A percentile compares a stretch with the other conserved stretches of the same genome.
These are phyloP conservation scores for Erodium texanum DNA, from an alignment of 441 rosid species.

Conservation along the genomic window DNA sequence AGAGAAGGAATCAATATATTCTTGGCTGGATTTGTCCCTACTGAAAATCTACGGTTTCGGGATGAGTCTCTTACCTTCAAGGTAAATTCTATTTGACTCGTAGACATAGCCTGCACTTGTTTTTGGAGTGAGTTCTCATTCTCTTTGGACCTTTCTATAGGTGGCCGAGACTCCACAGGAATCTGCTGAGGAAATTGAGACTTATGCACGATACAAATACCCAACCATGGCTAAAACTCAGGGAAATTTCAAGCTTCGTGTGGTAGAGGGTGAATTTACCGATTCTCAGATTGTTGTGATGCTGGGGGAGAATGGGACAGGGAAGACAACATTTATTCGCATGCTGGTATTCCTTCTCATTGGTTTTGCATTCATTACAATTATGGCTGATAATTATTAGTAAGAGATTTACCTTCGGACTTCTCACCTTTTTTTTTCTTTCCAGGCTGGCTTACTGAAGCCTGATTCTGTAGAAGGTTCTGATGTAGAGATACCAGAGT, in stretches of 20 bases:
- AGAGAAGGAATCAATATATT: slow-evolving; percentile 95
- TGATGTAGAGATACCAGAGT: slow-evolving; percentile 85
- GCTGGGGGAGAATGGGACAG: slow-evolving; percentile 98
- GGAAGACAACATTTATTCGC: slow-evolving; percentile 90
- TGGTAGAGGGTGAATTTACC: slow-evolving; percentile 90
- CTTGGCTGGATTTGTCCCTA: slow-evolving; percentile 94
- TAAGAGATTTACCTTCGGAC: too few relatives aligned
- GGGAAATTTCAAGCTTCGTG: slow-evolving; percentile 71
- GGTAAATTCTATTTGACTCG: slow-evolving; percentile 28
- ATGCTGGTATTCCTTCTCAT: slow-evolving; percentile 62
- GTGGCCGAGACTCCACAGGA: slow-evolving; percentile 98
- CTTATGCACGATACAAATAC: slow-evolving; percentile 83
- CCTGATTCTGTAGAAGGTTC: slow-evolving; percentile 66
- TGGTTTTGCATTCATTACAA: slow-evolving; percentile 8
- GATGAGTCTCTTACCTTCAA: slow-evolving; percentile 86
- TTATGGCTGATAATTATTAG: slow-evolving; percentile 9
- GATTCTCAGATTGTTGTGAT: slow-evolving; percentile 92
- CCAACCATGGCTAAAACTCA: slow-evolving; percentile 82
- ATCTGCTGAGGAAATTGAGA: slow-evolving; percentile 72
- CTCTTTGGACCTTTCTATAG: slow-evolving; percentile 29
- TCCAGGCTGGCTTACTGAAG: slow-evolving; percentile 80
- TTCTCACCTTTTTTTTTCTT: slow-evolving; percentile 3
- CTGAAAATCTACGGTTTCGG: slow-evolving; percentile 83
- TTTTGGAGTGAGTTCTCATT: slow-evolving; percentile 2
- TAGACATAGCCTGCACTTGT: not conserved